Conservation (phyloP, 495 filamentous ascomycete species). For the Bathelium albidoporum region DNA sequence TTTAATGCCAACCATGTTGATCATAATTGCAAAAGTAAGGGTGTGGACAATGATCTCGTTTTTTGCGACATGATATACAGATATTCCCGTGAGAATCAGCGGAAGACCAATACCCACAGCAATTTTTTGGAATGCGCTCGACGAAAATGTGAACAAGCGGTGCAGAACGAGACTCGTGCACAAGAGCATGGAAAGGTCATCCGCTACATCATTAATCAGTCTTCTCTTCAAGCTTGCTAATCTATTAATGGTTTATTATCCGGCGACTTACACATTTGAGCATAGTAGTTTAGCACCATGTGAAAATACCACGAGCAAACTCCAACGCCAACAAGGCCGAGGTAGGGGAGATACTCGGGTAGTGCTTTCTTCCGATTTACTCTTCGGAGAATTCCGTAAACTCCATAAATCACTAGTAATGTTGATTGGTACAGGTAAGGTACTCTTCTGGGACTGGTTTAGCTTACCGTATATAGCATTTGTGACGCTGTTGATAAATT, state of each 20-base stretch:
- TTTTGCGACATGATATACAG: constrained; percentile 32
- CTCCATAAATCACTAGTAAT: constrained; percentile 29
- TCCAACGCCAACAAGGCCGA: constrained; percentile 46
- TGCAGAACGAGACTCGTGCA: constrained; percentile 43
- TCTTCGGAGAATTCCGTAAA: constrained; percentile 29
- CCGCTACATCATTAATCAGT: constrained; percentile 11
- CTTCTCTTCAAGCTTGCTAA: neutral
- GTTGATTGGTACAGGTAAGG: neutral
- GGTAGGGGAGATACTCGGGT: constrained; percentile 35
- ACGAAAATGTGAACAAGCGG: constrained; percentile 35
- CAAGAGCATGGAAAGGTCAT: constrained; percentile 49
- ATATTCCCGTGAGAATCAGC: neutral
- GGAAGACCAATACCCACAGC: neutral
- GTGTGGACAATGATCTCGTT: constrained; percentile 37
- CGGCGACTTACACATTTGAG: constrained; percentile 40
- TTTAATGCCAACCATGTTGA: constrained; percentile 26
- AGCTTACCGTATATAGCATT: constrained; percentile 12
- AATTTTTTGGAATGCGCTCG: neutral
- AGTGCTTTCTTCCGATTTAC: constrained; percentile 17
- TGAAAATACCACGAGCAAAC: constrained; percentile 45
- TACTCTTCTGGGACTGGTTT: no score
- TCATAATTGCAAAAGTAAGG: constrained; percentile 29
- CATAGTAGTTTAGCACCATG: constrained; percentile 41
- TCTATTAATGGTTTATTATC: neutral
- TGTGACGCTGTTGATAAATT: constrained; percentile 18